These are phyloP conservation scores for Dionaea muscipula DNA, from an alignment of 179 eudicot species.

Conservation along the genomic window DNA sequence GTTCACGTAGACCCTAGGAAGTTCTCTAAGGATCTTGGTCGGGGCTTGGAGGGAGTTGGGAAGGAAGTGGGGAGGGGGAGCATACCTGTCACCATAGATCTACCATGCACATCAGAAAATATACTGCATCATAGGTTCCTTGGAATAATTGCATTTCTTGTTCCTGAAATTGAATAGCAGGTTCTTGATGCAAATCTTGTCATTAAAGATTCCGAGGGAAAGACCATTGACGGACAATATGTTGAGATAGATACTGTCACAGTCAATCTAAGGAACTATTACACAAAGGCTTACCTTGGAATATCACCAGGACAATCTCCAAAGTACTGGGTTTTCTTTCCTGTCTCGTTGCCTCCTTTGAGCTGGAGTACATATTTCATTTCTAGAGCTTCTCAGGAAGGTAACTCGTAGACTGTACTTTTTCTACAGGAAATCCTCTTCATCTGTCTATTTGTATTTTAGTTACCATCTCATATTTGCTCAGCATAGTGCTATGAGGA, in stretches of 20 bases:
- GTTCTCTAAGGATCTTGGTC: too few relatives aligned
- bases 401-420: slow-evolving; percentile 14
- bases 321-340: slow-evolving; percentile 65
- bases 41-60: too few relatives aligned
- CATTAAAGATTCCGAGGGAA: slow-evolving; percentile 53
- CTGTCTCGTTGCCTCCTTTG: slow-evolving; percentile 60
- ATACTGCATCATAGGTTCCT: too few relatives aligned
- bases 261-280: slow-evolving; percentile 42
- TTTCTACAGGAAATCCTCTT: neutral
- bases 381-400: slow-evolving; percentile 26
- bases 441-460: neutral
- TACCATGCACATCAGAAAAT: too few relatives aligned
- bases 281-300: slow-evolving; percentile 57
- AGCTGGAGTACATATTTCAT: slow-evolving; percentile 77
- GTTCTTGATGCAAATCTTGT: slow-evolving; percentile 46
- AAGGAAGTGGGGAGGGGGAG: too few relatives aligned
- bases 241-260: slow-evolving; percentile 51
- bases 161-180: slow-evolving; percentile 17
- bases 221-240: slow-evolving; percentile 40
- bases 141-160: neutral
- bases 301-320: slow-evolving; percentile 34
- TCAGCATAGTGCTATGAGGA: neutral
- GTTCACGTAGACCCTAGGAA: too few relatives aligned
- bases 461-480: neutral
- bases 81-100: too few relatives aligned